Evolutionary conservation across 2,329 filamentous ascomycete genomes (phyloP).

Genomic region (Ceratocystis lukuohia): DNA sequence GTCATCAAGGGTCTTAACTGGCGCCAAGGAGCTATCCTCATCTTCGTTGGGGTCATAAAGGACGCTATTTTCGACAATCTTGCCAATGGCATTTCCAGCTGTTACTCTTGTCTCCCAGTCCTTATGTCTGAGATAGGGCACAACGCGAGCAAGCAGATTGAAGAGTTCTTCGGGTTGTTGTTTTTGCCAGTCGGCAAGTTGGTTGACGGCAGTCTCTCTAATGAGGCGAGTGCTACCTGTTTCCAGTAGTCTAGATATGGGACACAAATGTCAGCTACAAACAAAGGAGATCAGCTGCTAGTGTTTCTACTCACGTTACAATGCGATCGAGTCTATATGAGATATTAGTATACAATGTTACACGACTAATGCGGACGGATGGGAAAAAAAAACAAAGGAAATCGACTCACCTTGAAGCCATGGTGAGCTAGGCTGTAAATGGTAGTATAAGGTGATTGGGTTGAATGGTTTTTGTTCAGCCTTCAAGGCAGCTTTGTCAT

Average conservation of each 20-base stretch:
- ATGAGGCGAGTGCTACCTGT: conserved; percentile 94
- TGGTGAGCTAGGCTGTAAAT: conserved; percentile 29
- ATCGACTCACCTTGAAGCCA: conserved; percentile 41
- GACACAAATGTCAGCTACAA: not conserved
- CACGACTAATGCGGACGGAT: not conserved
- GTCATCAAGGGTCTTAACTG: conserved; percentile 21
- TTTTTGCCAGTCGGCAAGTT: conserved; percentile 95
- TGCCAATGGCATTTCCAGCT: conserved; percentile 83
- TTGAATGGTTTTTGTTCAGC: conserved; percentile 19
- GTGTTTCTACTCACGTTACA: conserved; percentile 56
- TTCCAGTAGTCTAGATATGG: conserved; percentile 62
- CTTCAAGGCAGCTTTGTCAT: conserved; percentile 19
- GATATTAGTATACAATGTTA: conserved; percentile 10
- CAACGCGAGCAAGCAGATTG: conserved; percentile 80
- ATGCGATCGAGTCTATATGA: conserved; percentile 61
- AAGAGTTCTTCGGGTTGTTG: conserved; percentile 95
- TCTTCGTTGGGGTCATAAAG: conserved; percentile 76
- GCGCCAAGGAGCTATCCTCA: conserved; percentile 32
- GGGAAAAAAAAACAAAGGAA: conserved; percentile 1
- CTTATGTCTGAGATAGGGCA: conserved; percentile 90
- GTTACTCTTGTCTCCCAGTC: conserved; percentile 95
- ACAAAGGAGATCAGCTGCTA: not conserved
- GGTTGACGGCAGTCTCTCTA: conserved; percentile 89
- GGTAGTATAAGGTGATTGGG: conserved; percentile 11
- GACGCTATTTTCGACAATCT: conserved; percentile 81